These are phyloP conservation scores for Penicillium sp. DNA, from an alignment of 2,329 filamentous ascomycete genomes.

Conservation along the genomic window DNA sequence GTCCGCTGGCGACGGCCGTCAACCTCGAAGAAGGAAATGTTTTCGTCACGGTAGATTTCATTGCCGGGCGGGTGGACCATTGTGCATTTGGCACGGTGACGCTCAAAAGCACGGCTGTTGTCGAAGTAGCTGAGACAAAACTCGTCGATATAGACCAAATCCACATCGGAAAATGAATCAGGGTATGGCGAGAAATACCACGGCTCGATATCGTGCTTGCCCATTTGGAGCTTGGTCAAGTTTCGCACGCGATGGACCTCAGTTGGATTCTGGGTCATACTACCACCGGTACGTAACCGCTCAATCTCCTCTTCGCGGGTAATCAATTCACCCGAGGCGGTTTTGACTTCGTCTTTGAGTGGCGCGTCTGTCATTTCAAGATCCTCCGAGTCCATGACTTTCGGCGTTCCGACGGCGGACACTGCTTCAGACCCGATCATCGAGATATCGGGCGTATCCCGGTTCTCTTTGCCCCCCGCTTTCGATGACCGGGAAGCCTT, in stretches of 20 bases:
- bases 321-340: conserved; percentile 48
- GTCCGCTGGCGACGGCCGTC: conserved; percentile 96
- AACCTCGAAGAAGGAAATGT: conserved; percentile 95
- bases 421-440: conserved; percentile 44
- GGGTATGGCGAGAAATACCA: conserved; percentile 99
- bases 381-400: conserved; percentile 45
- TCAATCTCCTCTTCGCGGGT: conserved; percentile 90
- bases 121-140: conserved; percentile 94
- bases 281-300: conserved; percentile 89
- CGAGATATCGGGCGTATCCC: conserved; percentile 44
- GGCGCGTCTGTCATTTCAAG: conserved; percentile 52
- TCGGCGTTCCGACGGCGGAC: conserved; percentile 49
- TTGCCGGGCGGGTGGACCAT: conserved; percentile 93
- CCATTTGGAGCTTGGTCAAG: conserved; percentile 92
- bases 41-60: conserved; percentile 92
- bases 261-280: conserved; percentile 98
- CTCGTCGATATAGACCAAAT: conserved; percentile 95
- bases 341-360: conserved; percentile 47
- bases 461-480: conserved; percentile 66
- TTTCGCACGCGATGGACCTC: conserved; percentile 97
- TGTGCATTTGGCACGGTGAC: conserved; percentile 88
- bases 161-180: conserved; percentile 82
- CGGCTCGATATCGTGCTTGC: conserved; percentile 86
- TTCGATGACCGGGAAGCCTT: conserved; percentile 58
- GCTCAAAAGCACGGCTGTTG: conserved; percentile 77